Percentiles rank a stretch among this genome's conserved stretches.
Evolutionary conservation across 768 basidiomycete species (phyloP).

Genomic region (Leccinum subtestaceum): DNA sequence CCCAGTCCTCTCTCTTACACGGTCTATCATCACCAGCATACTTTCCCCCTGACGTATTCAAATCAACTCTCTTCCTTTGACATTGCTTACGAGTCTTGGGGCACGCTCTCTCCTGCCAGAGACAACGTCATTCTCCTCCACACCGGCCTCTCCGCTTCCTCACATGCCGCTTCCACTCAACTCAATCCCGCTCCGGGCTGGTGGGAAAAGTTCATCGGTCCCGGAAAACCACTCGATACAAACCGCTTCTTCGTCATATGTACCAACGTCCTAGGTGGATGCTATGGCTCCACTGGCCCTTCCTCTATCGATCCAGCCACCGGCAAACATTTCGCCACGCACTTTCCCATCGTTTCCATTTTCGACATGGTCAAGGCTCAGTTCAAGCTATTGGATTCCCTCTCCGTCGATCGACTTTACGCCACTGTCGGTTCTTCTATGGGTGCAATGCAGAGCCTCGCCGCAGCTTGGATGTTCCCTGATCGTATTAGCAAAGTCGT

Average conservation of each 20-base stretch:
- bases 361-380: slow-evolving; percentile 98
- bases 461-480: slow-evolving; percentile 90
- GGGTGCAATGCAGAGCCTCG: slow-evolving; percentile 98
- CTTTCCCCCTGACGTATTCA: slow-evolving; percentile 68
- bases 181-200: slow-evolving; percentile 83
- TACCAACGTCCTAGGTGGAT: slow-evolving; percentile 95
- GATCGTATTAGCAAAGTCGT: slow-evolving; percentile 86
- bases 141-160: slow-evolving; percentile 94
- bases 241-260: slow-evolving; percentile 90
- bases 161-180: slow-evolving; percentile 84
- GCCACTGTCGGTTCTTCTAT: slow-evolving; percentile 94
- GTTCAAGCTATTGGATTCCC: slow-evolving; percentile 78
- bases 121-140: slow-evolving; percentile 95
- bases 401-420: slow-evolving; percentile 82
- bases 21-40: slow-evolving; percentile 56
- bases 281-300: slow-evolving; percentile 96
- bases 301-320: slow-evolving; percentile 74
- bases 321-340: slow-evolving; percentile 76
- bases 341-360: slow-evolving; percentile 87
- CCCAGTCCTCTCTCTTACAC: slow-evolving; percentile 74
- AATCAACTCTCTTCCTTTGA: slow-evolving; percentile 64
- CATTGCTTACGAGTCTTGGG: slow-evolving; percentile 99
- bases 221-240: slow-evolving; percentile 91
- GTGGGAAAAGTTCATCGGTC: slow-evolving; percentile 99
- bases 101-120: slow-evolving; percentile 67